Conservation (phyloP, 805 yeast species). For the Schwanniomyces yamadae region DNA sequence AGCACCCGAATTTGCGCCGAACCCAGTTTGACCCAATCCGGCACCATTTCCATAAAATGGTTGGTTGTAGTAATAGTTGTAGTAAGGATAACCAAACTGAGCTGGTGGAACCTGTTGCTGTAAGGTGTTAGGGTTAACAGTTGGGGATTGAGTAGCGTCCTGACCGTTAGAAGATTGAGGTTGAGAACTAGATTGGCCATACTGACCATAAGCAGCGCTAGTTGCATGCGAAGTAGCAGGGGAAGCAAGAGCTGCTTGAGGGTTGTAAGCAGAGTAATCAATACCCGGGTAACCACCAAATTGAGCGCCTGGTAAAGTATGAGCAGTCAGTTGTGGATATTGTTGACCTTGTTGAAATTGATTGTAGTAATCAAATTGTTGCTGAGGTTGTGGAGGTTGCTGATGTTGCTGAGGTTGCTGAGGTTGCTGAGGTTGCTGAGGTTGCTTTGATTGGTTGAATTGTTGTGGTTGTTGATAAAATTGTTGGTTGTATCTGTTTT, state of each 20-base stretch:
- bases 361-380: constrained; percentile 31
- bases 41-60: constrained; percentile 39
- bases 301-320: constrained; percentile 38
- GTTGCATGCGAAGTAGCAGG: constrained; percentile 28
- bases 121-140: constrained; percentile 23
- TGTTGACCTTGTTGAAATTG: constrained; percentile 41
- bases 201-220: constrained; percentile 27
- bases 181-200: constrained; percentile 18
- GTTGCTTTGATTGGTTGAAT: constrained; percentile 23
- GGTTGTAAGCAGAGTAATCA: constrained; percentile 41
- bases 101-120: constrained; percentile 35
- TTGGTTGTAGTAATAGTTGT: constrained; percentile 40
- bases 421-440: constrained; percentile 21
- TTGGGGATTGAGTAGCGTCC: constrained; percentile 23
- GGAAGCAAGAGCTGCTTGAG: constrained; percentile 29
- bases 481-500: constrained; percentile 15
- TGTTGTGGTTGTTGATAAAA: constrained; percentile 16
- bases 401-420: constrained; percentile 20
- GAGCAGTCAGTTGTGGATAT: constrained; percentile 41
- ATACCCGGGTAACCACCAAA: constrained; percentile 45
- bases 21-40: constrained; percentile 24
- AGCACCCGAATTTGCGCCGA: constrained; percentile 15
- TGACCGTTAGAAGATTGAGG: constrained; percentile 17
- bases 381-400: constrained; percentile 24
- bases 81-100: constrained; percentile 43